phyloP scores from a whole-genome alignment of 495 filamentous ascomycete genomes.

The Bathelium albidoporum region DNA sequence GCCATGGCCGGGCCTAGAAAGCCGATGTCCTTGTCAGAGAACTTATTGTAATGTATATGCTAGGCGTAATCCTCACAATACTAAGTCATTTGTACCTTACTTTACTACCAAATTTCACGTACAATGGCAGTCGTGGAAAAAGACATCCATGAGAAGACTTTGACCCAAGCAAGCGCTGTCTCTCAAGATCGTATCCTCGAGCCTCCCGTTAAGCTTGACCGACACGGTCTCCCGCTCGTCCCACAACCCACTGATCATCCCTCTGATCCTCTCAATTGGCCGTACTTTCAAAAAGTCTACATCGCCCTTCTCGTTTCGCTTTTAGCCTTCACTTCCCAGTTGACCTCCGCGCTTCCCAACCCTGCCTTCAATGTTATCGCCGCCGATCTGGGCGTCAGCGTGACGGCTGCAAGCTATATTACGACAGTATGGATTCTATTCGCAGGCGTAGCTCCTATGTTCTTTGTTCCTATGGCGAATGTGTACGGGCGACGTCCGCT shows the following conservation, averaged over 20 bases:
- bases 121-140: background rate
- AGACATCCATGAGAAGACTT: background rate
- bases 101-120: background rate
- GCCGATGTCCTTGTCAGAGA: no score
- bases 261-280: conserved; percentile 9
- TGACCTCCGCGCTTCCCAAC: conserved; percentile 8
- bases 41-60: no score
- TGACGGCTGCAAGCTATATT: conserved; percentile 6
- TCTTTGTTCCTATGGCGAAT: conserved; percentile 8
- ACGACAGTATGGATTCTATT: conserved; percentile 7
- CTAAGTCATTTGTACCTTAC: background rate
- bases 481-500: background rate
- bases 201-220: background rate
- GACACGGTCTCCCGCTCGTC: conserved; percentile 9
- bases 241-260: conserved; percentile 12
- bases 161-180: background rate
- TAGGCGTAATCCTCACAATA: no score
- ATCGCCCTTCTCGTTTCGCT: conserved; percentile 9
- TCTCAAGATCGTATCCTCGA: background rate
- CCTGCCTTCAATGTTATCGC: conserved; percentile 10
- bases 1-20: no score
- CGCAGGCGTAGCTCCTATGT: conserved; percentile 5
- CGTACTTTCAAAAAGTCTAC: background rate
- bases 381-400: conserved; percentile 3
- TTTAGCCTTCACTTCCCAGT: conserved; percentile 8